Evolutionary conservation across 1,139 yeast species (phyloP), one percentile per base, ranked within the genome.

Genomic region (Suzukiozyma palmioleophila): DNA sequence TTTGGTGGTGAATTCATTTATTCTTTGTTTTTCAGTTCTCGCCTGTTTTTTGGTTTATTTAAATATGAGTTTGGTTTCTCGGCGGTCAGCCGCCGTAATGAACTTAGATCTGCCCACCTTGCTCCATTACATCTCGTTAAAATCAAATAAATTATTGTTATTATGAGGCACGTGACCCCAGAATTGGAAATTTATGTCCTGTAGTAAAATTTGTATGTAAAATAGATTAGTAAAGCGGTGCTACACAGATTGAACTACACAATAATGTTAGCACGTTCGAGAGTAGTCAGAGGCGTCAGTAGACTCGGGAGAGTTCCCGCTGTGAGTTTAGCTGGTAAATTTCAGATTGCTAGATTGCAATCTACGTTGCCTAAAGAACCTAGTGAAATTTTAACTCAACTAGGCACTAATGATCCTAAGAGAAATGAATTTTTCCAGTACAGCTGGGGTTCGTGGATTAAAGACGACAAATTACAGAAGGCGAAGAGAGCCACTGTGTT

Each of bases 371-470:
- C 32, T 36, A 36, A 53, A 8, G 48, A 51, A 26, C 73, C 75
- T 3, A 49, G 53, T 18, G 74, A 72, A 50, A 55, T 67, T 8
- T 65, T 56, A 53, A 81, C 88, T 42, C 73, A 71, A 45, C 56
- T 82, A 32, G 85, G 84, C 51, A 74, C 77, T 42, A 63, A 71
- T 38, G 89, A 84, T 52, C 89, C 90, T 13, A 73, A 79, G 45
- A 75, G 95, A 59, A 77, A 76, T 44, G 75, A 80, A 38, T 87
- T 90, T 53, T 90, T 87, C 69, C 79, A 84, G 55, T 92, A 89
- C 59, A 72, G 92, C 3, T 90, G 97, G 96, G 98, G 98, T 36
- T 75, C 95, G 3, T 92, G 97, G 97, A 66, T 90, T 54, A 77
- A 73, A 45, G 79, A 90, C 56, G 96, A 90, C 57, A 75, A 73